A percentile compares a stretch with the other conserved stretches of the same genome.
Conservation (phyloP, 2,329 filamentous ascomycete species). For the Penicillium digitatum region DNA sequence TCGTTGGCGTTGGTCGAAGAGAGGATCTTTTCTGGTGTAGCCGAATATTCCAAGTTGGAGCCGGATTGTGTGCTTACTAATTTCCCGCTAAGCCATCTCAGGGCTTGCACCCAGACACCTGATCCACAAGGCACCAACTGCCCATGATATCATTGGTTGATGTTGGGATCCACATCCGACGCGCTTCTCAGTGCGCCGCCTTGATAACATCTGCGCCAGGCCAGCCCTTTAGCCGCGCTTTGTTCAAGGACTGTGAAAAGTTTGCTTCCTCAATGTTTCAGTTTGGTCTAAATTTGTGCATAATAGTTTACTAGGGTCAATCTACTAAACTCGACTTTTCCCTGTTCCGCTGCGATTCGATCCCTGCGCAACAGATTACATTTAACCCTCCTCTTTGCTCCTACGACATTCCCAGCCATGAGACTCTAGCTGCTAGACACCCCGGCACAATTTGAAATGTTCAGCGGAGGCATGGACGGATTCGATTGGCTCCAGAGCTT, state of each 20-base stretch:
- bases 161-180: background rate
- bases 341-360: background rate
- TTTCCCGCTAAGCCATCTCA: constrained; percentile 16
- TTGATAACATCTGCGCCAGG: background rate
- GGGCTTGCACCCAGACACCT: constrained; percentile 7
- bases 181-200: background rate
- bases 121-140: fast-evolving
- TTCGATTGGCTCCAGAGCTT: background rate
- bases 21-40: constrained; percentile 17
- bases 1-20: constrained; percentile 26
- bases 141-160: background rate
- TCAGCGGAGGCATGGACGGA: background rate
- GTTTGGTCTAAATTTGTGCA: background rate
- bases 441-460: background rate
- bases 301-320: background rate
- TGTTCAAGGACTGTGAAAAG: too few species aligned
- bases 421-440: background rate
- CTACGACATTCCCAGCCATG: background rate
- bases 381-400: background rate
- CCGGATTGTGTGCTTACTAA: constrained; percentile 28
- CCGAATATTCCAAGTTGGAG: constrained; percentile 21
- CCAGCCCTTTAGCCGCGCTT: background rate
- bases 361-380: background rate
- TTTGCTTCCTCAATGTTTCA: too few species aligned
- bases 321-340: background rate